phyloP scores from a whole-genome alignment of 2,329 filamentous ascomycete species.

The Fusarium nematophilum region DNA sequence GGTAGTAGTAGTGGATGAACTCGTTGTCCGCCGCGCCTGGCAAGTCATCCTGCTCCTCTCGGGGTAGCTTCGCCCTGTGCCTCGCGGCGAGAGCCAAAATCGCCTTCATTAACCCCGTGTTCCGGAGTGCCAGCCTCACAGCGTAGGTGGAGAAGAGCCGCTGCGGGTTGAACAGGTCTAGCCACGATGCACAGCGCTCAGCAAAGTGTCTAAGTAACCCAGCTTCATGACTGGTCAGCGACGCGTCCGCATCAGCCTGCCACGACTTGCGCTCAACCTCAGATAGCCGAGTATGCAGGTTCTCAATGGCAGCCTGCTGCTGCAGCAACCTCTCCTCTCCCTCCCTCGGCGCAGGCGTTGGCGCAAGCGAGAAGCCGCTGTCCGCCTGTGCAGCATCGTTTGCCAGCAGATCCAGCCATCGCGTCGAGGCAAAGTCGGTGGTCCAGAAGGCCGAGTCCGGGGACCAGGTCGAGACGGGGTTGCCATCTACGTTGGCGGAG shows the following conservation, averaged over 20 bases:
- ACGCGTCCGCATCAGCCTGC: conserved; percentile 15
- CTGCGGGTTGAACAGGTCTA: conserved; percentile 14
- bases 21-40: not conserved
- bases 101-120: conserved; percentile 20
- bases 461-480: not conserved
- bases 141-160: conserved; percentile 18
- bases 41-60: not conserved
- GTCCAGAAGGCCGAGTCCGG: not conserved
- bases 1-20: conserved; percentile 66
- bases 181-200: conserved; percentile 13
- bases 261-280: conserved; percentile 9
- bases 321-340: conserved; percentile 3
- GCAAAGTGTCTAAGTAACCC: conserved; percentile 21
- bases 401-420: conserved; percentile 21
- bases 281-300: conserved; percentile 12
- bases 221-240: conserved; percentile 13
- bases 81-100: conserved; percentile 21
- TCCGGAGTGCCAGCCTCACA: conserved; percentile 10
- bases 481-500: not conserved
- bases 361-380: conserved; percentile 17
- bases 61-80: conserved; percentile 7
- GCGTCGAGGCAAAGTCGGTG: conserved; percentile 8
- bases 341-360: conserved; percentile 16
- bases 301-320: conserved; percentile 5
- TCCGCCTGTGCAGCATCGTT: conserved; percentile 21